Base-by-base conservation (phyloP, 495 filamentous ascomycete species). In the Daldinia grandis region DNA sequence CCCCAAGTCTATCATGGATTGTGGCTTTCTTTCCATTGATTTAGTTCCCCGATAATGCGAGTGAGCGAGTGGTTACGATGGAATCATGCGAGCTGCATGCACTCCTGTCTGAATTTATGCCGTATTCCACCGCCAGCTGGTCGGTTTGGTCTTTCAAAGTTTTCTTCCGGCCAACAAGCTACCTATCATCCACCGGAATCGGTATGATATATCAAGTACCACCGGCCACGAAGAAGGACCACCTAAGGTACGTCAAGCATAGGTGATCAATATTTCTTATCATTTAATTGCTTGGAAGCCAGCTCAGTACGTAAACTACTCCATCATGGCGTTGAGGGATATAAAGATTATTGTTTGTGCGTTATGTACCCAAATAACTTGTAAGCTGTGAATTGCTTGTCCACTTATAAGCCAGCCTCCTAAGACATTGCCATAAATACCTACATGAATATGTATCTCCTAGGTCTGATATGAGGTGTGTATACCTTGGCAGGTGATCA, bases 91-190 rank as follows among this genome's bases (percentile, higher is more conserved):
- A 64, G 64, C 69, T 72, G 69, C 69, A 68, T 68, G 64, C 64
- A 72, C 69, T 72, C 64, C 69, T 72, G 69, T 72, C 69, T 73
- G 61, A 73, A 62, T 64, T 28, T 58, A 61, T 51, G 59, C 27
- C 60, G 47, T 59, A 59, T 68, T 40, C 28, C 37, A 56, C 30
- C 24, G 60, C 60, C 56, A 68, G 57, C 64, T 68, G 61, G 60
- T 44, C 64, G 51, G 35, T 40, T 62, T 58, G 27, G 7, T 65
- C 53, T 65, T 57, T 21, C 8, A 56, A 33, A 54, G 21, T 35
- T 31, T 42, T 44, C 54, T 38, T 58, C 40, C 66, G 54, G 31
- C 40, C 31, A 28, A 25, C 27, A 27, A 56, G 47, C 58, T 40
- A 40, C 19, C 19, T 38, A 61, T 42, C 25, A 42, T 12, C 33